phyloP scores from a whole-genome alignment of 495 filamentous ascomycete species.

The Hypoxylon rickii region DNA sequence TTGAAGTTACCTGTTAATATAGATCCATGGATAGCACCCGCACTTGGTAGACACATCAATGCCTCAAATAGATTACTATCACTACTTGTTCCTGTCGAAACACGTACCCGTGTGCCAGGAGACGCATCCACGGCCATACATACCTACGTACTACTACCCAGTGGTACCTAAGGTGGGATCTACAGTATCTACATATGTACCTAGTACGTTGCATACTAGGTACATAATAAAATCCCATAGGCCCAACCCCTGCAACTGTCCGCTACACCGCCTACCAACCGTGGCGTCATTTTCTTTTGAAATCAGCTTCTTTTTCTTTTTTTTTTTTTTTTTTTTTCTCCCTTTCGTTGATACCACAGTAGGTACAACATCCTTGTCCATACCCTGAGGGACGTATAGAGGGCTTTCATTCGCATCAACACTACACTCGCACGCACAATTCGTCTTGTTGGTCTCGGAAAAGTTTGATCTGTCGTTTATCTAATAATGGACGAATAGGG shows the following conservation, averaged over 20 bases:
- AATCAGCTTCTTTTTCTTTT: constrained; percentile 7
- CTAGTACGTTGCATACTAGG: too few species aligned
- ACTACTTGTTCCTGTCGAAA: too few species aligned
- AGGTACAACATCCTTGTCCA: constrained; percentile 15
- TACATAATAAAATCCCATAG: not conserved
- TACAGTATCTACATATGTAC: too few species aligned
- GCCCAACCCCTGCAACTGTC: constrained; percentile 10
- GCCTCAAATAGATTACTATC: too few species aligned
- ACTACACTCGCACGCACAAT: not conserved
- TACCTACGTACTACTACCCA: too few species aligned
- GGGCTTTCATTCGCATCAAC: constrained; percentile 7
- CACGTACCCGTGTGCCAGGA: too few species aligned
- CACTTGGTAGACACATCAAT: constrained; percentile 21
- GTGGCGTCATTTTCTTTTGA: constrained; percentile 23
- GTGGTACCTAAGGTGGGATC: too few species aligned
- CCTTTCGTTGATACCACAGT: constrained; percentile 1
- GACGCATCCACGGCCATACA: too few species aligned
- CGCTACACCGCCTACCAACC: constrained; percentile 29
- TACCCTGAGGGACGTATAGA: constrained; percentile 19
- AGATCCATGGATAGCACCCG: constrained; percentile 8
- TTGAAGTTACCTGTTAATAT: constrained; percentile 1
- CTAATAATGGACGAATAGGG: constrained; percentile 27
- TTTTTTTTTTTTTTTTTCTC: constrained; percentile 2
- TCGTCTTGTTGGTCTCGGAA: constrained; percentile 10
- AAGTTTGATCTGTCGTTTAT: not conserved